Base-by-base conservation (phyloP, 2,329 filamentous ascomycete species). In the Xylaria sp. region DNA sequence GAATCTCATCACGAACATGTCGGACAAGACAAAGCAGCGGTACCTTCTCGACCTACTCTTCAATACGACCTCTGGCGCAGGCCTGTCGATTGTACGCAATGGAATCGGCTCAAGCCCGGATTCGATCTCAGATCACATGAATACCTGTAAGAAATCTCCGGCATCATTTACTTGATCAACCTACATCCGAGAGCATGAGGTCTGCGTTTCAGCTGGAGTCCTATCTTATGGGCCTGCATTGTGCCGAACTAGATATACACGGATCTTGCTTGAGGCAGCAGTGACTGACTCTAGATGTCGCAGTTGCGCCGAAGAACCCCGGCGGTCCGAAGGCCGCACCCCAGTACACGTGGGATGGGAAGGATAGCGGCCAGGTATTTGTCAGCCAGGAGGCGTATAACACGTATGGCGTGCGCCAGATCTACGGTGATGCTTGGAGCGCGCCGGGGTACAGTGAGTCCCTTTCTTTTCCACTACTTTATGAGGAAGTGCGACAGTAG, bases 311-410 rank as follows among this genome's bases (percentile, higher is more conserved):
- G 0, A 81, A 72, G 61, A 79, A 75, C 47, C 79, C 81, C 3
- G 80, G 81, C 4, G 74, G 73, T 0, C 79, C 81, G 0, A 73
- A 58, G 8, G 79, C 77, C 2, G 71, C 72, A 4, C 80, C 81
- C 0, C 71, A 76, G 30, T 85, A 83, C 62, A 68, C 73, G 1
- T 83, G 81, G 81, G 82, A 83, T 65, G 75, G 74, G 3, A 80
- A 82, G 62, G 80, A 84, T 65, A 78, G 76, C 11, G 82, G 81
- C 6, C 85, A 86, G 74, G 72, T 86, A 3, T 85, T 79, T 72
- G 71, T 86, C 9, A 80, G 81, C 17, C 77, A 85, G 72, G 79
- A 84, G 73, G 84, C 84, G 9, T 73, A 75, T 56, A 71, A 77
- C 7, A 75, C 73, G 8, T 79, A 79, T 27, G 78, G 77, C 6